These are phyloP conservation scores for Aegilops longissima DNA, from an alignment of 176 grass and related monocot genomes.

Conservation along the genomic window DNA sequence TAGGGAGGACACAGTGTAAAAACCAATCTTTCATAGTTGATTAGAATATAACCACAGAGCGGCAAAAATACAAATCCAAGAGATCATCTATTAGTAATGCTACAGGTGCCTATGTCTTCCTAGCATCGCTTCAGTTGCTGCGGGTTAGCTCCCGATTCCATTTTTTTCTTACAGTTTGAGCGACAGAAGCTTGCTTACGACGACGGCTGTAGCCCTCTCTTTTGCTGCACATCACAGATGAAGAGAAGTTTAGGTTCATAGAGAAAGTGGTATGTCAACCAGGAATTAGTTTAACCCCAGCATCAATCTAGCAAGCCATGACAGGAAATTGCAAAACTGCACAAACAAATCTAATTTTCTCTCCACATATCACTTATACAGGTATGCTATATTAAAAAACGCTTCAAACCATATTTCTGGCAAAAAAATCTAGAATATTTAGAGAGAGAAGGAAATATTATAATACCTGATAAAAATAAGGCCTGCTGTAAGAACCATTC, in stretches of 20 bases:
- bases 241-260: slow-evolving; percentile 10
- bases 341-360: neutral
- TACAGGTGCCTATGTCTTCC: slow-evolving; percentile 32
- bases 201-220: slow-evolving; percentile 55
- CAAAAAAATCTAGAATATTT: neutral
- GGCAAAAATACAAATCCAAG: slow-evolving; percentile 24
- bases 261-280: neutral
- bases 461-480: slow-evolving; percentile 72
- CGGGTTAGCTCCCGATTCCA: slow-evolving; percentile 49
- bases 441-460: neutral
- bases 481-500: slow-evolving; percentile 88
- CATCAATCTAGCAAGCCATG: neutral
- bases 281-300: neutral
- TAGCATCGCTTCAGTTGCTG: slow-evolving; percentile 26
- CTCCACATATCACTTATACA: neutral
- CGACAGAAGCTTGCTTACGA: slow-evolving; percentile 62
- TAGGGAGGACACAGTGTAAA: neutral
- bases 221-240: slow-evolving; percentile 68
- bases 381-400: neutral
- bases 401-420: neutral
- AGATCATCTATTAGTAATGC: slow-evolving; percentile 11
- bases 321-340: slow-evolving; percentile 21
- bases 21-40: slow-evolving; percentile 31
- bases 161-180: slow-evolving; percentile 48
- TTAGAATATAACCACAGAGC: slow-evolving; percentile 24